A percentile compares a stretch with the other conserved stretches of the same genome.
Evolutionary conservation across 768 basidiomycete species (phyloP).

Genomic region (Lactarius hatsudake): DNA sequence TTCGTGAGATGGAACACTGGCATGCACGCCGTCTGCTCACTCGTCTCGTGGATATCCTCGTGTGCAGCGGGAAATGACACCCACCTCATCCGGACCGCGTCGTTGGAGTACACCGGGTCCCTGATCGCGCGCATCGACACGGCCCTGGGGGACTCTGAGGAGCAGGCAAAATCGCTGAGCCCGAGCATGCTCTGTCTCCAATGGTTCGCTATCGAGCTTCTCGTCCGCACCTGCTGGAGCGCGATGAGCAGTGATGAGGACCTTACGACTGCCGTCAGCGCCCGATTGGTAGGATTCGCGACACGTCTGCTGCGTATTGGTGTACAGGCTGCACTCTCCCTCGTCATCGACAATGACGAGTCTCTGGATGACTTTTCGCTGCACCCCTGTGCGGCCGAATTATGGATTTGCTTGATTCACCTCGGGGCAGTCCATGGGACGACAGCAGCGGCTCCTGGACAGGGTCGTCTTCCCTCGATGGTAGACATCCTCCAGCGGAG

Average conservation of each 20-base stretch:
- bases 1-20: slow-evolving; percentile 41
- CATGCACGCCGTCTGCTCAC: slow-evolving; percentile 36
- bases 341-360: slow-evolving; percentile 36
- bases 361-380: slow-evolving; percentile 39
- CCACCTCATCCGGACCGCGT: slow-evolving; percentile 20
- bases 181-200: slow-evolving; percentile 13
- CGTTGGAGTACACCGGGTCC: slow-evolving; percentile 19
- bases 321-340: slow-evolving; percentile 44
- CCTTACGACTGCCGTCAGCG: slow-evolving; percentile 4
- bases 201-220: slow-evolving; percentile 25
- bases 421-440: slow-evolving; percentile 23
- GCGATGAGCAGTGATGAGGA: slow-evolving; percentile 9
- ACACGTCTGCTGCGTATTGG: slow-evolving; percentile 51
- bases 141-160: neutral
- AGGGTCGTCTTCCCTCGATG: slow-evolving; percentile 45
- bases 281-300: slow-evolving; percentile 10
- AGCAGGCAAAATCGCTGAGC: neutral
- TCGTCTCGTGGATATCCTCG: slow-evolving; percentile 21
- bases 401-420: slow-evolving; percentile 78
- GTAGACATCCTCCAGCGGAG: slow-evolving; percentile 35
- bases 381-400: slow-evolving; percentile 49
- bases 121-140: slow-evolving; percentile 24
- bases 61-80: neutral
- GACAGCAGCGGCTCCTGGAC: slow-evolving; percentile 22
- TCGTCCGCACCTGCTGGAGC: slow-evolving; percentile 15